Conservation (phyloP, 495 filamentous ascomycete genomes). For the Glonium stellatum region DNA sequence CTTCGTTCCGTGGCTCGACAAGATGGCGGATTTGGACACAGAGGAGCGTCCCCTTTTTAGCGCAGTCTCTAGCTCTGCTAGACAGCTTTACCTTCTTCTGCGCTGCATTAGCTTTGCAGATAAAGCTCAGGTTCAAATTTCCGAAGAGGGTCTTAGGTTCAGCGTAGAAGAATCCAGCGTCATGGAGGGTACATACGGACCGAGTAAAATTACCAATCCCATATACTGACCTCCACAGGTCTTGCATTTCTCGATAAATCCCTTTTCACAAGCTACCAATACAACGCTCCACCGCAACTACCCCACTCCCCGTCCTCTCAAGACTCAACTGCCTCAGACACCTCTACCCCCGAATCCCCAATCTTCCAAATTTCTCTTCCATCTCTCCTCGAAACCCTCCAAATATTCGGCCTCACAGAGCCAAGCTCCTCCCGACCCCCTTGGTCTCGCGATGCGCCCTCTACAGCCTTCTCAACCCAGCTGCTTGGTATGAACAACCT, state of each 20-base stretch:
- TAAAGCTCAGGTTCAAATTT: conserved; percentile 78
- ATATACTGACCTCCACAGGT: conserved; percentile 39
- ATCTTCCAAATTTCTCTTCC: conserved; percentile 78
- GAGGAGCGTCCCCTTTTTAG: conserved; percentile 56
- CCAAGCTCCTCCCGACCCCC: conserved; percentile 29
- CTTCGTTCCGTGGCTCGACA: neutral
- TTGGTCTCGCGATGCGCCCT: conserved; percentile 29
- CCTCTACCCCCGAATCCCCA: conserved; percentile 29
- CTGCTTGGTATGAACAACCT: conserved; percentile 70
- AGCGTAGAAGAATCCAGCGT: conserved; percentile 75
- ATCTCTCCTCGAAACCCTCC: conserved; percentile 85
- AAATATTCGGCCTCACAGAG: conserved; percentile 83
- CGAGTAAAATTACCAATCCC: neutral
- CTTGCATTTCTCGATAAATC: conserved; percentile 75
- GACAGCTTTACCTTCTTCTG: conserved; percentile 82
- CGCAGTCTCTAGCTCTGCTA: conserved; percentile 77
- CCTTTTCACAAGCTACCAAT: conserved; percentile 79
- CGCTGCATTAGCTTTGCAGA: conserved; percentile 76
- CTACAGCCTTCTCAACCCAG: conserved; percentile 66
- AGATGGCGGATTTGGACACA: conserved; percentile 6
- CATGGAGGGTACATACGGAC: conserved; percentile 59
- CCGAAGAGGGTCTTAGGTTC: conserved; percentile 74
- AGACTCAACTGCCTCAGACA: conserved; percentile 32
- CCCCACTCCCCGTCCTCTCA: conserved; percentile 34
- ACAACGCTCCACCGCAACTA: conserved; percentile 35